Conservation (phyloP, 1,139 yeast genomes). For the Pichia sp. region DNA sequence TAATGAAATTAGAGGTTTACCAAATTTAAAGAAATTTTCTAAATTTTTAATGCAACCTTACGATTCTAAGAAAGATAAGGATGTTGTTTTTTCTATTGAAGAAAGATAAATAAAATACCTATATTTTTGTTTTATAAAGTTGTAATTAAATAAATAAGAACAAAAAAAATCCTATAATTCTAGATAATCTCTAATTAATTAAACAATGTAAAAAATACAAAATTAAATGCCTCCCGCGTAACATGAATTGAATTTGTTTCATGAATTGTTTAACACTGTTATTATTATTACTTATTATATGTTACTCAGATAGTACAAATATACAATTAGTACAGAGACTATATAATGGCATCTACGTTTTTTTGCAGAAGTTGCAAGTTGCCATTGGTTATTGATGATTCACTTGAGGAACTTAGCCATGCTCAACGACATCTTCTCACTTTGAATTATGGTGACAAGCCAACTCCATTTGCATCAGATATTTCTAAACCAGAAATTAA, state of each 20-base stretch:
- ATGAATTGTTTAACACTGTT: too few species aligned
- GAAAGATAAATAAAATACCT: slow-evolving; percentile 32
- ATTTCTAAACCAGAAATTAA: neutral
- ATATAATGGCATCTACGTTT: slow-evolving; percentile 10
- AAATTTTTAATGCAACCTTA: slow-evolving; percentile 64
- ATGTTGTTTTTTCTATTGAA: slow-evolving; percentile 59
- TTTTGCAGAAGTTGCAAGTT: slow-evolving; percentile 57
- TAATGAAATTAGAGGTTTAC: slow-evolving; percentile 87
- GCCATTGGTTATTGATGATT: slow-evolving; percentile 50
- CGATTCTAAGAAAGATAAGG: slow-evolving; percentile 56
- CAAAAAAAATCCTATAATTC: too few species aligned
- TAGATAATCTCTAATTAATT: too few species aligned
- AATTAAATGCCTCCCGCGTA: too few species aligned
- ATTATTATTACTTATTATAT: too few species aligned
- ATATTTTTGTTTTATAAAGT: too few species aligned
- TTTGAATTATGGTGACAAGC: slow-evolving; percentile 20
- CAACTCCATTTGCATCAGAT: neutral
- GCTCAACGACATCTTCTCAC: slow-evolving; percentile 47
- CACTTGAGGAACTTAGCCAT: slow-evolving; percentile 44
- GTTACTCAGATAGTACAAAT: too few species aligned
- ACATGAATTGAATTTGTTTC: too few species aligned
- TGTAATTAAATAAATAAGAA: too few species aligned
- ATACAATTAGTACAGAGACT: too few species aligned
- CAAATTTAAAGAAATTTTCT: slow-evolving; percentile 73
- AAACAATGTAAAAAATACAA: too few species aligned